Percentiles rank a stretch among this genome's conserved stretches.
Conservation (phyloP, 371 early-diverging fungal species). For the Mycotypha africana region DNA sequence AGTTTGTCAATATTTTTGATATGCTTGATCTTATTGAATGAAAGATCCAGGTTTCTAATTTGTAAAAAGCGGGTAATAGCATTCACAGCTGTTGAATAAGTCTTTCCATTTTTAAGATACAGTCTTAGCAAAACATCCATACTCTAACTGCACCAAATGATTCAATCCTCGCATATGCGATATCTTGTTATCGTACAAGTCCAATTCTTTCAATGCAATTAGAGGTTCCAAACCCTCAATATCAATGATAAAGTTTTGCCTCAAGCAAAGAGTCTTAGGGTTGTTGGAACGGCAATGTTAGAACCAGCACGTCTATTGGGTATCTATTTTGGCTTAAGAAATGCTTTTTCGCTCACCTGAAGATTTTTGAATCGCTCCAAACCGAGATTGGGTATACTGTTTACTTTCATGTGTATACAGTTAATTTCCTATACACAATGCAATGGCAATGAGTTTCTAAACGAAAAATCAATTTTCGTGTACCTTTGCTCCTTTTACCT, state of each 20-base stretch:
- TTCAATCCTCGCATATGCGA: slow-evolving; percentile 66
- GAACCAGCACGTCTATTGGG: too few relatives aligned
- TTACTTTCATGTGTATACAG: slow-evolving; percentile 73
- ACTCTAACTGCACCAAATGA: slow-evolving; percentile 58
- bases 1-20: slow-evolving; percentile 63
- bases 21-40: slow-evolving; percentile 84
- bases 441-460: neutral
- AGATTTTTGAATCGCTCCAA: slow-evolving; percentile 68
- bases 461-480: neutral
- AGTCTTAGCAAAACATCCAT: slow-evolving; percentile 17
- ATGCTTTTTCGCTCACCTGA: slow-evolving; percentile 38
- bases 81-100: too few relatives aligned
- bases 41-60: slow-evolving; percentile 76
- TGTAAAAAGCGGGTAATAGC: too few relatives aligned
- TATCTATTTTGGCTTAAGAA: neutral
- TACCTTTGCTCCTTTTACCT: too few relatives aligned
- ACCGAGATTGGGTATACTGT: slow-evolving; percentile 49
- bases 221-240: slow-evolving; percentile 65
- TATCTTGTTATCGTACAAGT: slow-evolving; percentile 95
- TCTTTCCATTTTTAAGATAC: too few relatives aligned
- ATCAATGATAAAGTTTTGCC: slow-evolving; percentile 85
- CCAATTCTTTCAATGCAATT: slow-evolving; percentile 66
- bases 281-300: neutral
- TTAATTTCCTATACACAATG: slow-evolving; percentile 63
- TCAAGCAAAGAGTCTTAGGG: slow-evolving; percentile 65